Conservation (phyloP, 306 rosid genomes). For the Sicyos baderoa region DNA sequence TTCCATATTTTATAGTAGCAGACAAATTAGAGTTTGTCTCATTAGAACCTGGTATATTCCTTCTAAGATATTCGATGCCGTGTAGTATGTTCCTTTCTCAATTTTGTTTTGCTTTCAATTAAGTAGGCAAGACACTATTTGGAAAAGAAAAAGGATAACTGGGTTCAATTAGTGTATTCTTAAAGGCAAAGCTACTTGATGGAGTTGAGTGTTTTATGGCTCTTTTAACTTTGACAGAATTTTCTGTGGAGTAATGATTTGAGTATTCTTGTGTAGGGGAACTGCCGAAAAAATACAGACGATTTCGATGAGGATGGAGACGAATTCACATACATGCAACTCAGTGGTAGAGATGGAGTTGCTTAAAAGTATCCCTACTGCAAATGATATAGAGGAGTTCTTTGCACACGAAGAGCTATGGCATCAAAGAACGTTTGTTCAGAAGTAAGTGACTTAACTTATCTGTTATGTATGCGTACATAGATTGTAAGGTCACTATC, state of each 20-base stretch:
- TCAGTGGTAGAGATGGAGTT: conserved; percentile 27
- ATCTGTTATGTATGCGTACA: neutral
- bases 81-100: neutral
- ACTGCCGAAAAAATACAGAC: conserved; percentile 74
- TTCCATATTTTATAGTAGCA: conserved; percentile 4
- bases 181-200: neutral
- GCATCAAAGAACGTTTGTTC: conserved; percentile 60
- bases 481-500: neutral
- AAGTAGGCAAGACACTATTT: neutral
- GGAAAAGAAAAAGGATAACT: neutral
- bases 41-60: conserved; percentile 12
- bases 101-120: neutral
- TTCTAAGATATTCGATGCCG: neutral
- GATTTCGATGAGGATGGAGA: conserved; percentile 27
- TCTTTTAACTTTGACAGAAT: neutral
- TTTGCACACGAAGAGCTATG: conserved; percentile 64
- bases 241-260: neutral
- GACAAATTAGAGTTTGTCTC: conserved; percentile 9
- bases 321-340: conserved; percentile 18
- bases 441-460: conserved; percentile 38
- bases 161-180: neutral
- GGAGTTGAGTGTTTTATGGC: neutral
- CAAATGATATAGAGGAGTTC: conserved; percentile 76
- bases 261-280: conserved; percentile 33
- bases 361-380: conserved; percentile 53